phyloP scores from a whole-genome alignment of 441 rosid species.

The Daphne laureola region DNA sequence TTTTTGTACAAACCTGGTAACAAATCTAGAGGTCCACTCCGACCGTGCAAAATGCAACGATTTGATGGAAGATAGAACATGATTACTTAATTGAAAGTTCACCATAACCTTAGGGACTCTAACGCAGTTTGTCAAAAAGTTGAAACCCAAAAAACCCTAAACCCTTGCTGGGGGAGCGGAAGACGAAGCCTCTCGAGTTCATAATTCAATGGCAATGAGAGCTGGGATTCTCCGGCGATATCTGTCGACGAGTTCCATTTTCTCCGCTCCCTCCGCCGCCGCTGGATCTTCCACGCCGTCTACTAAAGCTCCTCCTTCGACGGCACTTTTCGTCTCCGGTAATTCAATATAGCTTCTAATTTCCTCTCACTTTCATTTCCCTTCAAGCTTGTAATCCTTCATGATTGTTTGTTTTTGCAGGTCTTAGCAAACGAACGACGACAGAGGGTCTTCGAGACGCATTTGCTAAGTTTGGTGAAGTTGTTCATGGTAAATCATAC shows the following conservation, averaged over 20 bases:
- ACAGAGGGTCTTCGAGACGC: not conserved
- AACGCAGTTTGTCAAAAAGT: too few species aligned
- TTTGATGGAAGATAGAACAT: too few species aligned
- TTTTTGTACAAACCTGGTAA: too few species aligned
- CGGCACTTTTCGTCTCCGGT: constrained; percentile 10
- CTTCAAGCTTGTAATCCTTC: not conserved
- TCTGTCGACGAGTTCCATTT: not conserved
- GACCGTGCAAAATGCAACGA: too few species aligned
- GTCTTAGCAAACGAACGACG: constrained; percentile 12
- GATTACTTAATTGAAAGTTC: too few species aligned
- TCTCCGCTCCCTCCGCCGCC: constrained; percentile 3
- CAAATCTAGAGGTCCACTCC: too few species aligned
- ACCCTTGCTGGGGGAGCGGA: too few species aligned
- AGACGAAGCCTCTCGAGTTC: not conserved
- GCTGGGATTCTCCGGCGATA: constrained; percentile 4
- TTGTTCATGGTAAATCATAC: not conserved
- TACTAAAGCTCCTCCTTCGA: constrained; percentile 10
- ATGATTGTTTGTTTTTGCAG: not conserved
- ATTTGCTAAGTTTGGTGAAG: constrained; percentile 2
- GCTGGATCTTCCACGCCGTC: not conserved
- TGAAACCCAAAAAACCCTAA: too few species aligned
- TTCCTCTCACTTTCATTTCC: not conserved
- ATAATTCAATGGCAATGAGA: constrained; percentile 3
- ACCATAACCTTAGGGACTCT: too few species aligned
- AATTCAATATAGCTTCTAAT: not conserved